Conservation (phyloP, 768 basidiomycete genomes). For the Mycena crocata region DNA sequence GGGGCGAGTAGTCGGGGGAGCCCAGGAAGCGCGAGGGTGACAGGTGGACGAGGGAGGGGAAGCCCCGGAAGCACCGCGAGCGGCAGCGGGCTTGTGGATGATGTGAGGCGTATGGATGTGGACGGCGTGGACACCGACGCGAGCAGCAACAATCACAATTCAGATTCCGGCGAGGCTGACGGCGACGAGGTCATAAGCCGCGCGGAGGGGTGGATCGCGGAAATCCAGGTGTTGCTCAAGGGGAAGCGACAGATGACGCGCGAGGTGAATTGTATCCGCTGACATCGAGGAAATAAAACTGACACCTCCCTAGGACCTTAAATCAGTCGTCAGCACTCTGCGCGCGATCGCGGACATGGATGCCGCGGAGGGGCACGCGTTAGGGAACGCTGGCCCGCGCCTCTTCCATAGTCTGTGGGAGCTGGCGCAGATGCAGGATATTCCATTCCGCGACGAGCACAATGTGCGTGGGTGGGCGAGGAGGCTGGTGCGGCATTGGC, state of each 20-base stretch:
- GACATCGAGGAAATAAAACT: not conserved
- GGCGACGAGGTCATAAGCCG: no score
- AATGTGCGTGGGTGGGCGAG: constrained; percentile 13
- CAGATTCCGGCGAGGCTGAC: no score
- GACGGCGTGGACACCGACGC: not conserved
- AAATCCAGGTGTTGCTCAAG: constrained; percentile 15
- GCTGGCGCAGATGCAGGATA: constrained; percentile 26
- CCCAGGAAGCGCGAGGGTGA: not conserved
- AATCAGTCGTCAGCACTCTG: not conserved
- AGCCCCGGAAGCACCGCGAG: no score
- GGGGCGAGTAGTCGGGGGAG: not conserved
- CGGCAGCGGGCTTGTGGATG: not conserved
- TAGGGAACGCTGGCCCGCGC: constrained; percentile 4
- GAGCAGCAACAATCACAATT: no score
- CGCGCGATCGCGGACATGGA: constrained; percentile 7
- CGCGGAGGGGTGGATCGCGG: constrained; percentile 11
- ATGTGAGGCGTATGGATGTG: not conserved
- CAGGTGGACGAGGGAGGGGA: no score
- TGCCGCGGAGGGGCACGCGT: constrained; percentile 1
- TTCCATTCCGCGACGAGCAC: constrained; percentile 30
- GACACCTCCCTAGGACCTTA: not conserved
- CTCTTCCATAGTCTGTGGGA: constrained; percentile 18
- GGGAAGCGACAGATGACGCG: constrained; percentile 18
- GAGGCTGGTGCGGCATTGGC: constrained; percentile 14
- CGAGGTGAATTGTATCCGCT: not conserved